phyloP scores from a whole-genome alignment of 2,329 filamentous ascomycete species.

The Beauveria brongniartii region DNA sequence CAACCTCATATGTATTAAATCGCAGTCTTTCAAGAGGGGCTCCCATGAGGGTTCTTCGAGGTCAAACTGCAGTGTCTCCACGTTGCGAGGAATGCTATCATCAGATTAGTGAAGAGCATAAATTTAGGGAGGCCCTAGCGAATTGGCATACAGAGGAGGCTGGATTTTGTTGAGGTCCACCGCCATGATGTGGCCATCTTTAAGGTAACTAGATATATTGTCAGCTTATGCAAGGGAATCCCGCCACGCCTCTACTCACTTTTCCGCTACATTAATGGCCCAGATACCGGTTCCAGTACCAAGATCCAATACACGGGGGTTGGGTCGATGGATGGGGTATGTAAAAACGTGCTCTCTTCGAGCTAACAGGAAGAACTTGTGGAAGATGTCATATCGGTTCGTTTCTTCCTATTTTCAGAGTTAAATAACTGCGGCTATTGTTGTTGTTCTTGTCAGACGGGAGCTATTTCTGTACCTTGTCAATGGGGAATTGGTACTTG shows the following conservation, averaged over 20 bases:
- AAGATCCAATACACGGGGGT: conserved; percentile 46
- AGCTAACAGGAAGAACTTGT: conserved; percentile 64
- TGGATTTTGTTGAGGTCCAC: conserved; percentile 34
- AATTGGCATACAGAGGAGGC: conserved; percentile 26
- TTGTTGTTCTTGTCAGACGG: background rate
- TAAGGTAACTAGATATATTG: conserved; percentile 16
- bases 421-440: background rate
- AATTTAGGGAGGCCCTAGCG: background rate
- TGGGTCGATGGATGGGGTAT: conserved; percentile 13
- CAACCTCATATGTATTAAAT: conserved; percentile 77
- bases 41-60: conserved; percentile 65
- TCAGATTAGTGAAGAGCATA: conserved; percentile 13
- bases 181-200: conserved; percentile 25
- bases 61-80: conserved; percentile 52
- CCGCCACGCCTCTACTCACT: conserved; percentile 41
- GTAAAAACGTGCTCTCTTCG: conserved; percentile 36
- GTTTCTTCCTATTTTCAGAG: conserved; percentile 49
- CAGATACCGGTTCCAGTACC: conserved; percentile 89
- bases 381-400: conserved; percentile 73
- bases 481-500: conserved; percentile 72
- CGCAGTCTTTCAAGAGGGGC: conserved; percentile 45
- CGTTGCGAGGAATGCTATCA: conserved; percentile 60
- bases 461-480: conserved; percentile 47
- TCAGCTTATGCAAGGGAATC: background rate
- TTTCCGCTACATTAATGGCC: conserved; percentile 72